These are phyloP conservation scores for Tephrocybe sp. DNA, from an alignment of 768 basidiomycete genomes.

Conservation along the genomic window DNA sequence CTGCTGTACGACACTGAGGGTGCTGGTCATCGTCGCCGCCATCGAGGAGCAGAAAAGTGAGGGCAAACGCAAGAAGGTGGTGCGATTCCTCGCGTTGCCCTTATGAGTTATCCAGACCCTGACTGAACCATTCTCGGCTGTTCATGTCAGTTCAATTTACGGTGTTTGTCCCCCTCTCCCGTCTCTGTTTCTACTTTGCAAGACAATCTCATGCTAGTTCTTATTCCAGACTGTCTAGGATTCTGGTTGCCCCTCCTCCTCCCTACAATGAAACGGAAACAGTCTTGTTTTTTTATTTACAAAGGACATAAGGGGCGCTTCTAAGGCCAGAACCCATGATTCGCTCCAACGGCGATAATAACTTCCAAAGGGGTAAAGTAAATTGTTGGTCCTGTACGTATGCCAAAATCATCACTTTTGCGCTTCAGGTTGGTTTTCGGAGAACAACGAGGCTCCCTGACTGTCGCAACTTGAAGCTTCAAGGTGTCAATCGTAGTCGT, in stretches of 20 bases:
- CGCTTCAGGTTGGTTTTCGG: too few species aligned
- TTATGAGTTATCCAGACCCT: conserved; percentile 14
- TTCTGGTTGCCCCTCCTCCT: background rate
- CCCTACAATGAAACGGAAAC: background rate
- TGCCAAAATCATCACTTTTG: too few species aligned
- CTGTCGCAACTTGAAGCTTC: too few species aligned
- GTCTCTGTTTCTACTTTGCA: conserved; percentile 6
- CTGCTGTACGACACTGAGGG: conserved; percentile 8
- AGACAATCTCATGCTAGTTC: background rate
- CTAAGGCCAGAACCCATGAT: too few species aligned
- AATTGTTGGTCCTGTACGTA: too few species aligned
- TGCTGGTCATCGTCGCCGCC: conserved; percentile 17
- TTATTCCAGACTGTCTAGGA: background rate
- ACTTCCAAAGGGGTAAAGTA: too few species aligned
- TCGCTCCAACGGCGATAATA: too few species aligned
- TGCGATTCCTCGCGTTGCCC: conserved; percentile 15
- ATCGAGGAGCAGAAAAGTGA: conserved; percentile 6
- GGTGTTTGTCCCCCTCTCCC: background rate
- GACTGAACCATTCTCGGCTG: conserved; percentile 11
- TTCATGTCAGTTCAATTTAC: conserved; percentile 5
- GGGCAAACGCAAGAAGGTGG: conserved; percentile 12
- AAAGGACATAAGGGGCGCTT: background rate
- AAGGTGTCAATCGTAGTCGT: too few species aligned
- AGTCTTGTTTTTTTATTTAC: background rate
- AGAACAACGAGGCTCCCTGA: too few species aligned